Conservation (phyloP, 495 filamentous ascomycete species). For the Amorphotheca resinae region DNA sequence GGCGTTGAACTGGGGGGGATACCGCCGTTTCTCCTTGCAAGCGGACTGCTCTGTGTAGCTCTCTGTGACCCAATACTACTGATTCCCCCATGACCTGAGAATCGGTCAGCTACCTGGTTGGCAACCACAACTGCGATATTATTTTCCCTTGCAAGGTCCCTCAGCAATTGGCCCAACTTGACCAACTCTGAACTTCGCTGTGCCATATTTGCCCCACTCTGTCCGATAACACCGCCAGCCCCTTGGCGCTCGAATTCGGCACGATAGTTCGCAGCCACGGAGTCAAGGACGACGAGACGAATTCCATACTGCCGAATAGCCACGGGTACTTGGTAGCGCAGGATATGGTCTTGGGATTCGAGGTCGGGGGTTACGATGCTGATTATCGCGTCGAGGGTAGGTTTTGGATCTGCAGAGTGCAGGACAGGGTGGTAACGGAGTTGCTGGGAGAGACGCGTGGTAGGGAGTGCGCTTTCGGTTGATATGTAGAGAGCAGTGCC, state of each 20-base stretch:
- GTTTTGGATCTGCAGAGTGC: constrained; percentile 31
- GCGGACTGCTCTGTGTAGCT: constrained; percentile 13
- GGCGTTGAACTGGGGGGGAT: constrained; percentile 4
- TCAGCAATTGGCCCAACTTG: constrained; percentile 61
- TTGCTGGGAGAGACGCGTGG: constrained; percentile 66
- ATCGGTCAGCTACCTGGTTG: constrained; percentile 93
- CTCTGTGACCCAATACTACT: constrained; percentile 7
- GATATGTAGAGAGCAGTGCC: constrained; percentile 78
- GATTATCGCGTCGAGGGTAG: constrained; percentile 43
- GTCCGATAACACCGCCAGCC: constrained; percentile 1
- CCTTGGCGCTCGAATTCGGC: constrained; percentile 62
- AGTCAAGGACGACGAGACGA: constrained; percentile 77
- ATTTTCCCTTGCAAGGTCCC: constrained; percentile 57
- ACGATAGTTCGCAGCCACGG: constrained; percentile 86
- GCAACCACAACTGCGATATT: constrained; percentile 77
- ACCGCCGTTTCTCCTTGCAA: constrained; percentile 9
- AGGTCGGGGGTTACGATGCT: constrained; percentile 81
- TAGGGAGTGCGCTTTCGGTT: constrained; percentile 80
- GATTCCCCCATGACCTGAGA: constrained; percentile 25
- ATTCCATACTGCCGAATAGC: constrained; percentile 61
- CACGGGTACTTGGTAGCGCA: constrained; percentile 81
- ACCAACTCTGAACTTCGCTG: constrained; percentile 49
- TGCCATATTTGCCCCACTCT: constrained; percentile 26
- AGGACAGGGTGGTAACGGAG: constrained; percentile 54
- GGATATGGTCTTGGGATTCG: constrained; percentile 90